Conservation (phyloP, 345 rosid species). For the Eucalyptus decipiens region DNA sequence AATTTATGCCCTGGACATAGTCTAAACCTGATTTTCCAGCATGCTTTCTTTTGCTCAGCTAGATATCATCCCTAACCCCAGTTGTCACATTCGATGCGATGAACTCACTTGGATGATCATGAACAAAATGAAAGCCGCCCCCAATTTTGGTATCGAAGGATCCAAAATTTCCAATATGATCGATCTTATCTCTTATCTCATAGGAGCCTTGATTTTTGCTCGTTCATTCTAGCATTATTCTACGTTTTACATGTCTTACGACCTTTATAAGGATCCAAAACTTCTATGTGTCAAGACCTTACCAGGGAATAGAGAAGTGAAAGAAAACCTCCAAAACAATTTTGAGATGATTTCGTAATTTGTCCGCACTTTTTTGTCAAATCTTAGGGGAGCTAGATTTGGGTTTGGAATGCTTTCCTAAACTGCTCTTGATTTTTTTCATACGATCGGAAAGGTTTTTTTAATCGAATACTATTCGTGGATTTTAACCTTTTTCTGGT, state of each 20-base stretch:
- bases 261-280: background rate
- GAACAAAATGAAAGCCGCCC: background rate
- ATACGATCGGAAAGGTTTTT: background rate
- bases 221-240: background rate
- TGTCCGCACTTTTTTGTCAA: background rate
- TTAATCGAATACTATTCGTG: background rate
- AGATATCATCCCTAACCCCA: background rate
- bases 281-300: background rate
- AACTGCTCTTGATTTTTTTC: background rate
- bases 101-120: background rate
- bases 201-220: background rate
- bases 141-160: background rate
- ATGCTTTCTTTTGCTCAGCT: background rate
- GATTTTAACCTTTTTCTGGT: background rate
- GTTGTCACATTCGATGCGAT: background rate
- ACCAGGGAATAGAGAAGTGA: accelerated
- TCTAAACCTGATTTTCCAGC: background rate
- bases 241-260: background rate
- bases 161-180: background rate
- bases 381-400: background rate
- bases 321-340: background rate
- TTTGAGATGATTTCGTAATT: background rate
- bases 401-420: background rate
- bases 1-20: background rate
- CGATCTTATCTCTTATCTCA: background rate